Conservation (phyloP, 169 alveolate genomes). For the Plasmodium adleri region DNA sequence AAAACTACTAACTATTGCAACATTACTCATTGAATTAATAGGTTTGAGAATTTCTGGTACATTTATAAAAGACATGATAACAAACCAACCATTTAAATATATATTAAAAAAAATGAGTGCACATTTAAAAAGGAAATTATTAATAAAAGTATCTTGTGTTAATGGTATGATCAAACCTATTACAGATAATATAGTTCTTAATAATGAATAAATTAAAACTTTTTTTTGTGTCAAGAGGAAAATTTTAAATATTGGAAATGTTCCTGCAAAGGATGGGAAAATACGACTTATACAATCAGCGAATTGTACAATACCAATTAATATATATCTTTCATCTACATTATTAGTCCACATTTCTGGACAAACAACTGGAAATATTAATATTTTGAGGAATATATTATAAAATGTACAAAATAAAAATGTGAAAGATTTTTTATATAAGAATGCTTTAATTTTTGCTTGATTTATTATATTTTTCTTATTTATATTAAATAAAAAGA, state of each 20-base stretch:
- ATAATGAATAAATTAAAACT: constrained; percentile 45
- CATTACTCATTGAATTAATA: constrained; percentile 47
- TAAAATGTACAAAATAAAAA: constrained; percentile 60
- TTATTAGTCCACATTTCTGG: constrained; percentile 75
- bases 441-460: constrained; percentile 24
- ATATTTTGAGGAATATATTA: constrained; percentile 48
- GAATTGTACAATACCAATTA: constrained; percentile 68
- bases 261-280: constrained; percentile 40
- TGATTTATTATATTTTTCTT: constrained; percentile 5
- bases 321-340: constrained; percentile 59
- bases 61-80: constrained; percentile 57
- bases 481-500: constrained; percentile 8
- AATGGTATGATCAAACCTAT: constrained; percentile 48
- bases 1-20: constrained; percentile 61
- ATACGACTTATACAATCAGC: constrained; percentile 67
- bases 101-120: constrained; percentile 45
- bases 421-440: constrained; percentile 33
- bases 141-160: constrained; percentile 9
- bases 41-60: constrained; percentile 53
- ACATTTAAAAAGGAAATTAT: constrained; percentile 51
- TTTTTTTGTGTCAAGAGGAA: constrained; percentile 60
- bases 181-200: constrained; percentile 54
- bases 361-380: constrained; percentile 66
- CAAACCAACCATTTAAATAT: constrained; percentile 75
- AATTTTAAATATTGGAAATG: constrained; percentile 7